Base-by-base conservation (phyloP, 257 asterid species). In the Leptodermis oblonga region DNA sequence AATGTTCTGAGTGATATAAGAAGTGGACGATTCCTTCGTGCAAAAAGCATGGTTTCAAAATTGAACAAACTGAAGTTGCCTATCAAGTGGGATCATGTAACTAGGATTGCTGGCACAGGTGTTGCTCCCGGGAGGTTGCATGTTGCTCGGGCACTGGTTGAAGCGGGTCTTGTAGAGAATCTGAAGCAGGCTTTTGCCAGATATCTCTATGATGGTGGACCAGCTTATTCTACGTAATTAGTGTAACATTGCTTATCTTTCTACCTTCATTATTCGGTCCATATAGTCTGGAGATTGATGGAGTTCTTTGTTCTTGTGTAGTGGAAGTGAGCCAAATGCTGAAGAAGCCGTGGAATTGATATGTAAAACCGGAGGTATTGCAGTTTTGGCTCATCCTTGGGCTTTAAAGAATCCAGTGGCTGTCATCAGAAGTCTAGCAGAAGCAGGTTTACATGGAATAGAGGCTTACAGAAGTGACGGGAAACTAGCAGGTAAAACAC, bases 331-430 rank as follows among this genome's bases (percentile, higher is more conserved):
- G 82, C 97, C 99, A 46, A 76, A 66, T 79, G 85, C 88, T 6
- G 97, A 94, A 88, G 97, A 89, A 46, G 76, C 97, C 1, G 92
- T 94, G 62, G 69, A 78, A 73, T 71, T 94, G 31, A 94, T 94
- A 84, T 77, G 85, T 37, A 92, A 82, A 76, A 94, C 99, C 0
- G 99, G 99, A 42, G 99, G 97, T 65, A 85, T 94, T 69, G 83
- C 97, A 15, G 96, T 94, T 61, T 75, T 94, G 83, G 99, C 99
- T 20, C 99, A 94, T 82, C 99, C 99, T 34, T 94, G 99, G 99
- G 92, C 96, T 39, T 79, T 94, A 58, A 94, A 94, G 77, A 86
- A 89, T 72, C 97, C 96, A 6, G 77, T 80, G 77, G 75, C 83
- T 46, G 75, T 94, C 39, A 80, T 91, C 67, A 86, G 88, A 80